Evolutionary conservation across 176 grass and related monocot genomes (phyloP).

Genomic region (Raddia distichophylla): DNA sequence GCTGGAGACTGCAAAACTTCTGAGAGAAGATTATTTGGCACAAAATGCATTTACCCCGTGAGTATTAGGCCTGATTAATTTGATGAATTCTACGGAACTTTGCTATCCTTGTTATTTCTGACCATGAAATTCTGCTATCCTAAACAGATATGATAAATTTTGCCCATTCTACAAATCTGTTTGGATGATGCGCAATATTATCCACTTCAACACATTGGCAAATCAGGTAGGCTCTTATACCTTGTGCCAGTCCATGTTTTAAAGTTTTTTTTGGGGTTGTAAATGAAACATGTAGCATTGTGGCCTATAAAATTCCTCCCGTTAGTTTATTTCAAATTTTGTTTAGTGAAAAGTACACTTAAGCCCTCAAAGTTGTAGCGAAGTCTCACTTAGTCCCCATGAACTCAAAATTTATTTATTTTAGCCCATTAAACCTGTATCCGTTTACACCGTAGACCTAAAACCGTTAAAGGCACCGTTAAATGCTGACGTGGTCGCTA

Average conservation of each 20-base stretch:
- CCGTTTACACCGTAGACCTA: too few species aligned
- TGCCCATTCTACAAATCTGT: slow-evolving; percentile 98
- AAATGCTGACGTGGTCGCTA: too few species aligned
- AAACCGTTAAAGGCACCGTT: too few species aligned
- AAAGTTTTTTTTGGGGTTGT: too few species aligned
- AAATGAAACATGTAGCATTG: too few species aligned
- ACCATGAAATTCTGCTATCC: not conserved
- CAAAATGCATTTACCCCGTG: slow-evolving; percentile 95
- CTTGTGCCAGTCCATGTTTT: not conserved
- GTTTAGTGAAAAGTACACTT: too few species aligned
- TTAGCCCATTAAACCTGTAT: too few species aligned
- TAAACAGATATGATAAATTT: slow-evolving; percentile 81
- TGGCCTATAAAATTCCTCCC: too few species aligned
- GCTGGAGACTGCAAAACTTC: slow-evolving; percentile 82
- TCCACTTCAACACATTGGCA: slow-evolving; percentile 84
- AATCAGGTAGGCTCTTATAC: slow-evolving; percentile 56
- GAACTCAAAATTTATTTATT: too few species aligned
- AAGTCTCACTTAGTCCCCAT: too few species aligned
- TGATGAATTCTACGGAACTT: not conserved
- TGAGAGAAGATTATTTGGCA: slow-evolving; percentile 87
- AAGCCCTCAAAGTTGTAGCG: too few species aligned
- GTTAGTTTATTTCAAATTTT: too few species aligned
- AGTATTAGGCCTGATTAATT: slow-evolving; percentile 26
- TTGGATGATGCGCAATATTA: slow-evolving; percentile 98
- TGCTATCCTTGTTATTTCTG: not conserved